Evolutionary conservation across 2,329 filamentous ascomycete genomes (phyloP).

Genomic region (Aureobasidium lini): DNA sequence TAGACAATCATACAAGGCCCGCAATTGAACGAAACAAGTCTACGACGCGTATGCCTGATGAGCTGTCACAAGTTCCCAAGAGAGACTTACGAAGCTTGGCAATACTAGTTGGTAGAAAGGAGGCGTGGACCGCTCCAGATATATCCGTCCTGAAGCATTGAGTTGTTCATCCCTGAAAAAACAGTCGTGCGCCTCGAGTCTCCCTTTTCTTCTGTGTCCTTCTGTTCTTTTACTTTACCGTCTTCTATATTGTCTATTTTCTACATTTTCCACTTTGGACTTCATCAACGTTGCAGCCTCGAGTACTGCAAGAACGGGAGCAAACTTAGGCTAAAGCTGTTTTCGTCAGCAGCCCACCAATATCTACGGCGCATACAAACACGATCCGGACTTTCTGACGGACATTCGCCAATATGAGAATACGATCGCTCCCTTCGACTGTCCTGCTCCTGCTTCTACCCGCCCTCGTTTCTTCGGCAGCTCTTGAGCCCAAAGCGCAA

Average conservation of each 20-base stretch:
- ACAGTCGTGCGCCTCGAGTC: not conserved
- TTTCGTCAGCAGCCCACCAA: slow-evolving; percentile 10
- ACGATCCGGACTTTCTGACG: slow-evolving; percentile 1
- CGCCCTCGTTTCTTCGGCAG: slow-evolving; percentile 43
- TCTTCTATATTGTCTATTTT: not conserved
- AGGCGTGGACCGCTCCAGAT: slow-evolving; percentile 1
- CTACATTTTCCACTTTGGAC: not conserved
- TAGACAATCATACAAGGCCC: not conserved
- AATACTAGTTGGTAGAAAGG: slow-evolving; percentile 2
- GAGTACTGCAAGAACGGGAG: not conserved
- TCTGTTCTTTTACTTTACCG: not conserved
- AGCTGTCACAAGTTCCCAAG: not conserved
- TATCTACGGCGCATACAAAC: not conserved
- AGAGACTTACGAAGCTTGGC: slow-evolving; percentile 5
- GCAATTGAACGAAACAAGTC: not conserved
- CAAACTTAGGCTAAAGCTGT: slow-evolving; percentile 1
- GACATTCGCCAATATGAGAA: slow-evolving; percentile 44
- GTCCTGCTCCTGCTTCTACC: slow-evolving; percentile 56
- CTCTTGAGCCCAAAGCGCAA: slow-evolving; percentile 18
- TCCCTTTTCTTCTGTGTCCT: not conserved
- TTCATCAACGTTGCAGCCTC: slow-evolving; percentile 19
- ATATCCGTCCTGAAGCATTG: not conserved
- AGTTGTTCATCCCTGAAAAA: slow-evolving; percentile 9
- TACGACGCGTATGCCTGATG: not conserved
- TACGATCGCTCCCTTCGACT: slow-evolving; percentile 40